Conservation (phyloP, 306 rosid species). For the Cucumis hystrix region DNA sequence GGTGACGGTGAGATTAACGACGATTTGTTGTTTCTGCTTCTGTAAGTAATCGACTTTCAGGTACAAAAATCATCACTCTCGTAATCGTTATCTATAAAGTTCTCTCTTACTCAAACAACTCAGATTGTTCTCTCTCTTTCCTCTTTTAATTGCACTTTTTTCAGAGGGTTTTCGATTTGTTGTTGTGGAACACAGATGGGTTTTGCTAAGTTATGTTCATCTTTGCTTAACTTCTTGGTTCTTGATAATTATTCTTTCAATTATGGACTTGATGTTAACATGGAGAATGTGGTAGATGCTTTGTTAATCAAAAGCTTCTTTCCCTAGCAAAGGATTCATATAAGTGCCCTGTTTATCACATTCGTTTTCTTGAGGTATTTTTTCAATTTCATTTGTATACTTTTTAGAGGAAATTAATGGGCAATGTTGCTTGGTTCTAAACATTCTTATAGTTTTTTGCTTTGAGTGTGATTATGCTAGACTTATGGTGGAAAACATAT, state of each 20-base stretch:
- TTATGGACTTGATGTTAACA: slow-evolving; percentile 89
- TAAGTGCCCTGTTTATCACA: slow-evolving; percentile 78
- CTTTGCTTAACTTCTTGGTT: slow-evolving; percentile 7
- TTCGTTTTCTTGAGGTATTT: slow-evolving; percentile 84
- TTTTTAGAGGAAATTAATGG: background rate
- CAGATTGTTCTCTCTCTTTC: too few relatives aligned
- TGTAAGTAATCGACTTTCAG: too few relatives aligned
- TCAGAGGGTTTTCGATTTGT: too few relatives aligned
- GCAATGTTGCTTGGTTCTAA: background rate
- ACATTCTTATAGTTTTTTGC: background rate
- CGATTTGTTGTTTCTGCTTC: too few relatives aligned
- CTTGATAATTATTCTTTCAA: slow-evolving; percentile 27
- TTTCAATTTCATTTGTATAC: slow-evolving; percentile 3
- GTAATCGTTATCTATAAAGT: too few relatives aligned
- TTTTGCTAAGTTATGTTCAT: too few relatives aligned
- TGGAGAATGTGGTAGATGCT: slow-evolving; percentile 91
- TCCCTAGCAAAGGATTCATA: slow-evolving; percentile 72
- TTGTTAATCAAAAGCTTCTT: slow-evolving; percentile 69
- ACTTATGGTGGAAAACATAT: background rate
- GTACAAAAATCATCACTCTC: too few relatives aligned
- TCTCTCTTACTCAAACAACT: too few relatives aligned
- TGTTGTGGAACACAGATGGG: too few relatives aligned
- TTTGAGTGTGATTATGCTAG: background rate
- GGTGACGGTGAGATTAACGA: too few relatives aligned
- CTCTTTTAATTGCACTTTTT: too few relatives aligned